Base-by-base conservation (phyloP, 306 rosid genomes). In the Sophora flavescens region DNA sequence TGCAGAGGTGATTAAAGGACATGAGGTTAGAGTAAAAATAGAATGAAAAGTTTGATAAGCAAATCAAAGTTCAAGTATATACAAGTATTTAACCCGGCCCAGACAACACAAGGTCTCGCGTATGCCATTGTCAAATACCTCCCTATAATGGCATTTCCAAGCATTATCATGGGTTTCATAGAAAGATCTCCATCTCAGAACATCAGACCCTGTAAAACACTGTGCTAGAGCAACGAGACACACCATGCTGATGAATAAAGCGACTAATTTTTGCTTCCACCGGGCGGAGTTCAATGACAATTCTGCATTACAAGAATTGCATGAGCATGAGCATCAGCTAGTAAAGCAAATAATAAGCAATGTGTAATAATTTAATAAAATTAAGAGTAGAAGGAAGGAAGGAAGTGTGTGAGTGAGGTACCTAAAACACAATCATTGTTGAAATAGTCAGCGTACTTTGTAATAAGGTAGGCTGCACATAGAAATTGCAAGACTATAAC, bases 71-170 rank as follows among this genome's bases (percentile, higher is more conserved):
- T 75, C 56, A 76, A 65, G 63, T 32, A 72, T 70, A 68, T 84
- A 90, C 97, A 91, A 67, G 90, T 93, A 93, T 82, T 90, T 91
- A 84, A 54, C 79, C 6, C 97, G 92, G 61, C 97, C 98, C 13
- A 93, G 79, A 80, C 97, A 93, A 85, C 98, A 93, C 89, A 93
- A 80, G 62, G 93, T 93, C 78, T 93, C 98, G 4, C 98, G 98
- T 69, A 93, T 85, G 63, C 92, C 92, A 78, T 89, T 64, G 72
- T 93, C 98, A 51, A 93, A 93, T 3, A 93, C 84, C 90, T 93
- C 97, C 67, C 87, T 80, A 63, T 93, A 93, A 84, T 93, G 98
- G 47, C 85, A 87, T 84, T 85, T 91, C 98, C 97, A 93, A 78
- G 96, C 97, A 81, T 72, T 72, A 78, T 89, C 91, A 77, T 87